Conservation (phyloP, 352 stramenopile species). For the Aphanomyces invadans region DNA sequence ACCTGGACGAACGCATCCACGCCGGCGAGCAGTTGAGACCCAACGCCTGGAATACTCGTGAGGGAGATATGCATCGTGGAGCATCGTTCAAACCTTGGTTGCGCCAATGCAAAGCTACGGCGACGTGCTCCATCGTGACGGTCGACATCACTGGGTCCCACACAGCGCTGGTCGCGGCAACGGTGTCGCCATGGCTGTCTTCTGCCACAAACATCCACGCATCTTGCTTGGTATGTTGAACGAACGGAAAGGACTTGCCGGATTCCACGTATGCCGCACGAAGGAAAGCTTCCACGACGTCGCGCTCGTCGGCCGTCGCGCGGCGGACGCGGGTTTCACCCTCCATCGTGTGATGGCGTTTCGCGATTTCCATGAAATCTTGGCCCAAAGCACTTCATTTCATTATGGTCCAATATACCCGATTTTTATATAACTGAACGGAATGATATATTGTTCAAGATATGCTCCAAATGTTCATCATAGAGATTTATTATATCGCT, state of each 20-base stretch:
- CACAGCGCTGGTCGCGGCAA: neutral
- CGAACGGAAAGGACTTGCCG: neutral
- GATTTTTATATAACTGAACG: no score
- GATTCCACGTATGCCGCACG: neutral
- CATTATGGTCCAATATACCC: neutral
- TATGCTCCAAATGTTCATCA: no score
- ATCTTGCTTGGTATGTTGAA: neutral
- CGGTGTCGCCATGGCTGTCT: neutral
- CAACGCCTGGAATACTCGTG: neutral
- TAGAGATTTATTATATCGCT: no score
- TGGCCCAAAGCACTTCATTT: neutral
- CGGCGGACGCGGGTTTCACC: neutral
- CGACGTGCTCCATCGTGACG: constrained; percentile 5
- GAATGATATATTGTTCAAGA: no score
- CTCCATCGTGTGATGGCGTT: neutral
- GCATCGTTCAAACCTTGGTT: neutral
- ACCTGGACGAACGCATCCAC: neutral
- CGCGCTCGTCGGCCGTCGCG: neutral
- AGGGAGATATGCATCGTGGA: neutral
- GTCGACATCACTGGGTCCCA: neutral
- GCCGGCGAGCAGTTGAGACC: neutral
- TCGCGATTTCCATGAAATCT: neutral
- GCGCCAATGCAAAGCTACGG: neutral
- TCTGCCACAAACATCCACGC: neutral
- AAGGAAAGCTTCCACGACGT: constrained; percentile 5